phyloP scores from a whole-genome alignment of 164 flowering plant species.

The Vitis vinifera region ASM3070453v1 NC_081809.1:17566001-17566500 shows the following conservation, averaged over 20 bases:
- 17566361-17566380: conserved; percentile 12
- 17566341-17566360: conserved; percentile 10
- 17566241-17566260: conserved; percentile 1
- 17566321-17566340: conserved; percentile 16
- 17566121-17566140: background rate
- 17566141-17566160: too few relatives aligned
- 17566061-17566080: background rate
- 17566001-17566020: too few relatives aligned
- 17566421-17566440: conserved; percentile 32
- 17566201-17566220: conserved; percentile 21
- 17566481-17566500: conserved; percentile 48
- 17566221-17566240: conserved; percentile 13
- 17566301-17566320: too few relatives aligned
- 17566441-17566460: conserved; percentile 36
- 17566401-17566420: conserved; percentile 30
- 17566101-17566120: background rate
- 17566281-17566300: too few relatives aligned
- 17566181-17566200: conserved; percentile 2
- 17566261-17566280: background rate
- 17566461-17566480: conserved; percentile 42
- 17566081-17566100: background rate
- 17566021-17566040: background rate
- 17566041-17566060: background rate
- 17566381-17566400: conserved; percentile 23
- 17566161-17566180: background rate